Percentiles rank a stretch among this genome's conserved stretches.
phyloP scores from a whole-genome alignment of 345 rosid species.

The Arabidopsis arenosa region DNA sequence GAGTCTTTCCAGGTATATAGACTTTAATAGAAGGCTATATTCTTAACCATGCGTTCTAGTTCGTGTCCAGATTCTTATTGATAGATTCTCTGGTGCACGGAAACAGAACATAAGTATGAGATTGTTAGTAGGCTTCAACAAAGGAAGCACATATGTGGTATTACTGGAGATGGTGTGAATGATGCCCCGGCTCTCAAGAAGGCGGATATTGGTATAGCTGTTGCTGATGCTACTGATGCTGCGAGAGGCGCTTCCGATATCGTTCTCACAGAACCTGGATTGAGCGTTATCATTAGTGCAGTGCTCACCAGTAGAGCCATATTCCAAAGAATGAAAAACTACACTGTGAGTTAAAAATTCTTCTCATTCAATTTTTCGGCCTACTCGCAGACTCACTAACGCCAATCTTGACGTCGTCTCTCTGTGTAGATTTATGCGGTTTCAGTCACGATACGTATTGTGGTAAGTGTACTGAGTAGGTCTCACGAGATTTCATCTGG shows the following conservation, averaged over 20 bases:
- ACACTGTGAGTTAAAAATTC: conserved; percentile 63
- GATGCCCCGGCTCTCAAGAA: conserved; percentile 95
- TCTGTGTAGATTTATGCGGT: conserved; percentile 86
- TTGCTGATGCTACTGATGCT: conserved; percentile 96
- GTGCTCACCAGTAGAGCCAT: conserved; percentile 93
- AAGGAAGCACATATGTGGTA: conserved; percentile 91
- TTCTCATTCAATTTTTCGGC: not conserved
- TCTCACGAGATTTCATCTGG: not conserved
- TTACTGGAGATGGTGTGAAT: conserved; percentile 97
- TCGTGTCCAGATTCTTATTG: conserved; percentile 5
- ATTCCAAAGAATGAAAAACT: conserved; percentile 97
- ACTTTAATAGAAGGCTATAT: not conserved
- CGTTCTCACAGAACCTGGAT: conserved; percentile 94
- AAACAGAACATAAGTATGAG: conserved; percentile 85
- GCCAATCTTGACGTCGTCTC: conserved; percentile 1
- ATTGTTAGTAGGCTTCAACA: conserved; percentile 84
- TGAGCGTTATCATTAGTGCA: conserved; percentile 91
- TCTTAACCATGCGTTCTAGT: not conserved
- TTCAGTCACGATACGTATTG: conserved; percentile 90
- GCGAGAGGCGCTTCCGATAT: conserved; percentile 94
- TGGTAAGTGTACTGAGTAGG: conserved; percentile 55
- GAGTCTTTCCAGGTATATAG: conserved; percentile 80
- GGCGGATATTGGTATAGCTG: conserved; percentile 98
- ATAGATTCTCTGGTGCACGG: conserved; percentile 2
- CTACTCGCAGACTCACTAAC: conserved; percentile 25